These are phyloP conservation scores for Nakazawaea molendinolei DNA, from an alignment of 805 yeast species.

Conservation along the genomic window DNA sequence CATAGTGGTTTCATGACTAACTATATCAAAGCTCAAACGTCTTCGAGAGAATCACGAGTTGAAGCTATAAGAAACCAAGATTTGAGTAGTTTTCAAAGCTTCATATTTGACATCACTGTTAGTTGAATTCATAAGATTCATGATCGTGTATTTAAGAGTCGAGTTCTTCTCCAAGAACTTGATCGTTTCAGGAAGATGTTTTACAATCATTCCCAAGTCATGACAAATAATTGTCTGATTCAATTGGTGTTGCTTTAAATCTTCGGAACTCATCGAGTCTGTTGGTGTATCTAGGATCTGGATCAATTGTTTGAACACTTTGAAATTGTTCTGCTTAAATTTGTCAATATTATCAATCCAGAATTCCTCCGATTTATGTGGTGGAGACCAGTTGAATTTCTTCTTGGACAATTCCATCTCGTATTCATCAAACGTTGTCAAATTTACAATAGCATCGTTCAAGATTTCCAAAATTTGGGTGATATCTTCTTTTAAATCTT, in stretches of 20 bases:
- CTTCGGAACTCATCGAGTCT: conserved; percentile 16
- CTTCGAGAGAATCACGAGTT: conserved; percentile 22
- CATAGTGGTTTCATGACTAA: no score
- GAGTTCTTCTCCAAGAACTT: conserved; percentile 46
- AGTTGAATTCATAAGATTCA: conserved; percentile 74
- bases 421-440: conserved; percentile 92
- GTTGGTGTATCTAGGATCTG: conserved; percentile 34
- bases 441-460: conserved; percentile 63
- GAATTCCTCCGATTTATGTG: conserved; percentile 81
- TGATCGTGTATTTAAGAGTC: conserved; percentile 64
- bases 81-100: conserved; percentile 93
- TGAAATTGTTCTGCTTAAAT: conserved; percentile 77
- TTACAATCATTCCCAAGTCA: conserved; percentile 59
- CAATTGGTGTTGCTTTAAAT: conserved; percentile 22
- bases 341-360: conserved; percentile 78
- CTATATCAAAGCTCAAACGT: no score
- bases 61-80: conserved; percentile 79
- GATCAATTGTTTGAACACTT: conserved; percentile 57
- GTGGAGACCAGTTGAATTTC: conserved; percentile 81
- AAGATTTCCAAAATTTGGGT: conserved; percentile 49
- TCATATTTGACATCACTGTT: conserved; percentile 89
- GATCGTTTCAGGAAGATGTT: conserved; percentile 55
- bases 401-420: conserved; percentile 76
- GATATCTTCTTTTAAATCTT: conserved; percentile 76
- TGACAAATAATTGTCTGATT: conserved; percentile 57